Evolutionary conservation across 2,329 filamentous ascomycete species (phyloP), one percentile per base, ranked within the genome.

Genomic region (Colletotrichum cuscutae): DNA sequence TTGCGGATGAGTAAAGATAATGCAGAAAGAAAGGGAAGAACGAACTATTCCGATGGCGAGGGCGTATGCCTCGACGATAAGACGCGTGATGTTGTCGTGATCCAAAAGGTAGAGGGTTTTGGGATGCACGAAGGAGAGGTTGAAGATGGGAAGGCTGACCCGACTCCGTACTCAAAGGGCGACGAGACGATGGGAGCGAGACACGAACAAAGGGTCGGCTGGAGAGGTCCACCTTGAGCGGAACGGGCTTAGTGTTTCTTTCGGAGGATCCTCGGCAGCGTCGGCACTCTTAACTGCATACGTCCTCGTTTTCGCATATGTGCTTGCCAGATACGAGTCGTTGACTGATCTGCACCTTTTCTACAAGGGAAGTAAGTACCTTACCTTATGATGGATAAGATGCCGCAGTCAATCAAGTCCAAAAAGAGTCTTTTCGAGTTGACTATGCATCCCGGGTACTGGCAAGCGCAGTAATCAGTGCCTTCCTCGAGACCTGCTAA

Each of bases 1-100:
- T 37, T 65, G 59, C 65, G 37, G 49, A 42, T 49, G 30, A 71
- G 60, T 57, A 74, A 74, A 67, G 71, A 72, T 65, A 58, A 64
- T 66, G 72, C 61, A 68, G 61, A 62, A 67, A 64, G 57, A 75
- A 68, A 69, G 69, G 74, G 70, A 62, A 67, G 58, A 75, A 75
- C 75, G 74, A 76, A 76, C 75, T 75, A 66, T 75, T 71, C 72
- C 58, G 28, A 59, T 68, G 67, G 71, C 57, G 68, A 72, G 71
- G 69, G 58, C 71, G 30, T 59, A 66, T 59, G 68, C 62, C 71
- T 73, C 71, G 62, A 73, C 68, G 71, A 73, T 68, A 62, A 62
- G 67, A 68, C 30, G 71, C 46, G 52, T 28, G 42, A 56, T 59
- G 52, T 67, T 67, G 68, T 73, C 49, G 68, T 72, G 57, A 62